phyloP scores from a whole-genome alignment of 495 filamentous ascomycete species.

The Penicillium taxi region DNA sequence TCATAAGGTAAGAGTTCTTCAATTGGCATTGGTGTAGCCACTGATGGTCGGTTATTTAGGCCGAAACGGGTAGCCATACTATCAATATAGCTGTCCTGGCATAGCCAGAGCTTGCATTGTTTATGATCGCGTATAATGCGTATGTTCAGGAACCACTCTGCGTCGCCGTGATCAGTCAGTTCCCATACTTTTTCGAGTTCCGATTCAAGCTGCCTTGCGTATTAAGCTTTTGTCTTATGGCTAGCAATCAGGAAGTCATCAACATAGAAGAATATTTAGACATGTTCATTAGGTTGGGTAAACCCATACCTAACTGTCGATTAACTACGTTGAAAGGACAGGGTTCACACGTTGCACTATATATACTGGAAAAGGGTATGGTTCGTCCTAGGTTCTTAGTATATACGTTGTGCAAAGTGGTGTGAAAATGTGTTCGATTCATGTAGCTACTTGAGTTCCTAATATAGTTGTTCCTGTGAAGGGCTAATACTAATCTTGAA shows the following conservation, averaged over 20 bases:
- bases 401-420: no score
- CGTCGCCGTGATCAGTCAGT: conserved; percentile 7
- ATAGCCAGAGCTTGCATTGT: conserved; percentile 12
- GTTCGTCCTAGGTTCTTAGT: no score
- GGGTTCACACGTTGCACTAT: no score
- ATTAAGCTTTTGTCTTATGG: not conserved
- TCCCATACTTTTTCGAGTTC: conserved; percentile 3
- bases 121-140: conserved; percentile 8
- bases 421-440: no score
- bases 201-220: conserved; percentile 1
- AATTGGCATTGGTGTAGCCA: conserved; percentile 5
- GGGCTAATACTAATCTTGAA: no score
- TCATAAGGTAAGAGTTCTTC: conserved; percentile 1
- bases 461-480: no score
- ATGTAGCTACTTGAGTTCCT: no score
- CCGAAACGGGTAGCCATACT: conserved; percentile 11
- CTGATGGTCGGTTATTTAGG: not conserved
- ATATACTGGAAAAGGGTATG: no score
- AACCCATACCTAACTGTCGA: no score
- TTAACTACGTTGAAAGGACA: no score
- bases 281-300: no score
- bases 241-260: conserved; percentile 16
- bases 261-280: conserved; percentile 23
- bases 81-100: conserved; percentile 14
- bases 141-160: conserved; percentile 14